Evolutionary conservation across 257 asterid genomes (phyloP), one percentile per base, ranked within the genome.

Genomic region (Nicotiana knightiana): DNA sequence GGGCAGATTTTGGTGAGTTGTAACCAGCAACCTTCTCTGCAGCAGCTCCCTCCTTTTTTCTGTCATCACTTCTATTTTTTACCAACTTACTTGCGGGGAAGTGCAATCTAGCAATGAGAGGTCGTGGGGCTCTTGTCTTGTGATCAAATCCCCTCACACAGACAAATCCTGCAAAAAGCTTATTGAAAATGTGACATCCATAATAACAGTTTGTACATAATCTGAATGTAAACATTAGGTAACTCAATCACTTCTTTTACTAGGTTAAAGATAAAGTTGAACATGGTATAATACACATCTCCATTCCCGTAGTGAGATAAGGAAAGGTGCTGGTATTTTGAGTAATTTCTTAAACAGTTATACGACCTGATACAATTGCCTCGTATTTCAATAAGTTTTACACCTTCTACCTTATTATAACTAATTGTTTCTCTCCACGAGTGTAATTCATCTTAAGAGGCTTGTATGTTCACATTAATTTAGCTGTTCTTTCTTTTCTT

Each of bases 121-220:
- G 89, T 32, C 83, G 82, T 8, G 92, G 90, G 43, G 87, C 64
- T 83, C 89, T 53, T 17, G 62, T 55, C 77, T 61, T 39, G n/a
- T 64, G 80, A 65, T 87, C 90, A 78, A 87, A 85, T 39, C 90
- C 92, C 86, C 90, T 84, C 3, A 89, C 91, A 59, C 91, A 89
- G 77, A 89, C 87, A 82, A 84, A 85, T 84, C 91, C 91, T 89
- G 90, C 84, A 84, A 48, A 84, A 76, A 62, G 70, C 17, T 55
- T 79, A 26, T 48, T 48, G 33, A 61, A 37, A 67, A 80, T 82
- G 24, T 21, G 83, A 51, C 67, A 79, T 83, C 57, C 81, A 46
- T 17, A 51, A 21, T 43, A 53, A 9, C 15, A 54, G 66, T 6
- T 51, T 83, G 51, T 10, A n/a, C 77, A 13, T 16, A 15, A 12